These are phyloP conservation scores for Syncephalastrum racemosum DNA, from an alignment of 371 early-diverging fungal species.

Conservation along the genomic window DNA sequence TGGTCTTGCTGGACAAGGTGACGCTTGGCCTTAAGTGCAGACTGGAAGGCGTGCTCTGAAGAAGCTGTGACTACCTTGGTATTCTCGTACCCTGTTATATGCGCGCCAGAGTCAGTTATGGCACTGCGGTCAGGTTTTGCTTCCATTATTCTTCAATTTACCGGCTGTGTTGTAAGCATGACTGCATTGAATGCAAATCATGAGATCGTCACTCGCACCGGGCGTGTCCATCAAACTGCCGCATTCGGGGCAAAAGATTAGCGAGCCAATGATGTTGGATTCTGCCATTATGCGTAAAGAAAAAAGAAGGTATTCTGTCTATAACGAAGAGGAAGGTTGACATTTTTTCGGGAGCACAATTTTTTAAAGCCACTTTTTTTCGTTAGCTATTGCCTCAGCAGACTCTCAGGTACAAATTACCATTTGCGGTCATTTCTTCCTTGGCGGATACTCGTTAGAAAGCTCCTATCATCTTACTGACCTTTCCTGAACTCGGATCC, in stretches of 20 bases:
- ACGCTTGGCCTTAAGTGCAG: conserved; percentile 71
- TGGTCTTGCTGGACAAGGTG: conserved; percentile 63
- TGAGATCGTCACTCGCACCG: conserved; percentile 67
- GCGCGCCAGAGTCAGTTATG: neutral
- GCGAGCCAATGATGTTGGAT: conserved; percentile 57
- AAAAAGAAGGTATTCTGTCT: too few species aligned
- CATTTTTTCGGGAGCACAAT: too few species aligned
- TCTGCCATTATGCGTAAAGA: too few species aligned
- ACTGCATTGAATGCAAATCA: conserved; percentile 79
- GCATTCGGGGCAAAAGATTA: conserved; percentile 87
- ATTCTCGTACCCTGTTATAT: conserved; percentile 67
- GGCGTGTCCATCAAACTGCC: conserved; percentile 86
- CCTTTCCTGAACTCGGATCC: too few species aligned
- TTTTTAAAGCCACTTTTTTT: too few species aligned
- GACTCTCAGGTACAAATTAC: too few species aligned
- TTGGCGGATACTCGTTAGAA: too few species aligned
- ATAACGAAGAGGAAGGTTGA: too few species aligned
- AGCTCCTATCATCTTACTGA: too few species aligned
- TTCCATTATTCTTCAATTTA: conserved; percentile 20
- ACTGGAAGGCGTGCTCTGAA: conserved; percentile 75
- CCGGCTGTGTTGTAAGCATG: conserved; percentile 66
- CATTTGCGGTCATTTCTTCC: too few species aligned
- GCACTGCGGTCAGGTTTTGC: too few species aligned
- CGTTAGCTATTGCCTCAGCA: too few species aligned
- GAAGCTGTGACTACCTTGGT: conserved; percentile 81